phyloP scores from a whole-genome alignment of 1,139 yeast species.

The Kurtzmaniella quercitrusa region DNA sequence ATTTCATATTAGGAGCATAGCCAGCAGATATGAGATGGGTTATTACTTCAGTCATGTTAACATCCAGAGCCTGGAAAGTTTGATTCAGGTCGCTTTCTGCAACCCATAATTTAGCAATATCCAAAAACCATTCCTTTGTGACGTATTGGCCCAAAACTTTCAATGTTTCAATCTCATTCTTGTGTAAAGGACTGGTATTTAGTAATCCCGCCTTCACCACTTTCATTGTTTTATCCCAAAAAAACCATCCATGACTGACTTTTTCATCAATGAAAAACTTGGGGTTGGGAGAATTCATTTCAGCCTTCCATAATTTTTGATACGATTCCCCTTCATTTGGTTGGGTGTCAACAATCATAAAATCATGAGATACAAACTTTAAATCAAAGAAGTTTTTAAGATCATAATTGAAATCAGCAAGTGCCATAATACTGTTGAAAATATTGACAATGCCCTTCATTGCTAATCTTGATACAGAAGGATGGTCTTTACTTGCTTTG shows the following conservation, averaged over 20 bases:
- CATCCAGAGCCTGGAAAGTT: slow-evolving; percentile 60
- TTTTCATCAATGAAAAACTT: slow-evolving; percentile 55
- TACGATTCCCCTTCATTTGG: slow-evolving; percentile 26
- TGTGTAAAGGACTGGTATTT: slow-evolving; percentile 16
- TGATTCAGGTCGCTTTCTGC: slow-evolving; percentile 62
- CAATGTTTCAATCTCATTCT: slow-evolving; percentile 34
- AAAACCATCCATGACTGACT: slow-evolving; percentile 65
- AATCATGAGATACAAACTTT: slow-evolving; percentile 33
- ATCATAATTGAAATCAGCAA: slow-evolving; percentile 55
- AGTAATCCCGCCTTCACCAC: slow-evolving; percentile 34
- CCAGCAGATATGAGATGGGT: slow-evolving; percentile 44
- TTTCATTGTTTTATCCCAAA: slow-evolving; percentile 62
- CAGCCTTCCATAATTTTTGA: slow-evolving; percentile 42
- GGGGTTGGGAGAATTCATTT: slow-evolving; percentile 50
- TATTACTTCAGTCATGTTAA: slow-evolving; percentile 46
- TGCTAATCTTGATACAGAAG: slow-evolving; percentile 61
- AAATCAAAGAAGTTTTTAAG: slow-evolving; percentile 42
- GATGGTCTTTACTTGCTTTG: slow-evolving; percentile 67
- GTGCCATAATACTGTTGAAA: slow-evolving; percentile 46
- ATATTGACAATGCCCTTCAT: slow-evolving; percentile 59
- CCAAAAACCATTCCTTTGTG: slow-evolving; percentile 55
- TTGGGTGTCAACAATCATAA: slow-evolving; percentile 40
- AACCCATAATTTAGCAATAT: slow-evolving; percentile 51
- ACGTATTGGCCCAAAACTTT: slow-evolving; percentile 42
- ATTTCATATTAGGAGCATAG: slow-evolving; percentile 25